phyloP scores from a whole-genome alignment of 208 protist genomes.

The Leishmania tarentolae region DNA sequence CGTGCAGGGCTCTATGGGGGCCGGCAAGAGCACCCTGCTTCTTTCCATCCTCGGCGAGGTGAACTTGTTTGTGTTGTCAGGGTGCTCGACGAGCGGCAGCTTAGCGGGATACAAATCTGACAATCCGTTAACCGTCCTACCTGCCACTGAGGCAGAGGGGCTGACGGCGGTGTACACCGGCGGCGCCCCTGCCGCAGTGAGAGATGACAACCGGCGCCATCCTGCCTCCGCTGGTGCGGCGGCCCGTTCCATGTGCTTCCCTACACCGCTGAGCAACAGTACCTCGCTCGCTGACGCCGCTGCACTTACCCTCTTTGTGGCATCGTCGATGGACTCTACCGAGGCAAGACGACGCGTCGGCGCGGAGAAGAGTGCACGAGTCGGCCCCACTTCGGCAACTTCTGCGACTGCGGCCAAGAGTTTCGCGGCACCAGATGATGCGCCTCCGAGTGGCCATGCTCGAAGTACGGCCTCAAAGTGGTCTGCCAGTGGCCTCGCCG shows the following conservation, averaged over 20 bases:
- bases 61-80: slow-evolving; percentile 40
- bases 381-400: background rate
- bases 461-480: background rate
- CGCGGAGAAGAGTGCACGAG: background rate
- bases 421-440: background rate
- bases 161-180: background rate
- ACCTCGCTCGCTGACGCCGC: background rate
- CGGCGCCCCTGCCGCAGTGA: background rate
- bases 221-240: background rate
- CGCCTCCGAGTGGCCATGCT: background rate
- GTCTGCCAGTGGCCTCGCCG: background rate
- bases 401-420: background rate
- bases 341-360: background rate
- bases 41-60: slow-evolving; percentile 83
- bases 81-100: slow-evolving; percentile 12
- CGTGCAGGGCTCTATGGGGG: slow-evolving; percentile 81
- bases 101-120: slow-evolving; percentile 30
- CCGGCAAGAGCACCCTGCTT: slow-evolving; percentile 78
- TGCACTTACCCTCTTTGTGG: slow-evolving; percentile 18
- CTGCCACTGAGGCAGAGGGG: slow-evolving; percentile 18
- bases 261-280: background rate
- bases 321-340: slow-evolving; percentile 17
- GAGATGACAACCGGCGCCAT: background rate
- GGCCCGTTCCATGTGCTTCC: background rate
- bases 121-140: slow-evolving; percentile 35